Conservation (phyloP, 768 basidiomycete genomes). For the Auriscalpium orientale region DNA sequence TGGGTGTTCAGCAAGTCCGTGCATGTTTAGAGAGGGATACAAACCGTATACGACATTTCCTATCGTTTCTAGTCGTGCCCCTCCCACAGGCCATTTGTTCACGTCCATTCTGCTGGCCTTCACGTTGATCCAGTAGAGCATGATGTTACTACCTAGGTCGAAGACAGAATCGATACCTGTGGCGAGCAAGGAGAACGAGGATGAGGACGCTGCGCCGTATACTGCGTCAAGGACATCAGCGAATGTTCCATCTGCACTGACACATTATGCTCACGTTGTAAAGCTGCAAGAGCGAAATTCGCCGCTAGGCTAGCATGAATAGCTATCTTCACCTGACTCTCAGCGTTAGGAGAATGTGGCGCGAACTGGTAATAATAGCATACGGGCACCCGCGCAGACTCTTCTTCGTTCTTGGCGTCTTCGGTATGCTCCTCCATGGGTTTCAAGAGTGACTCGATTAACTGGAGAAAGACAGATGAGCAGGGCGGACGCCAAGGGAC, state of each 20-base stretch:
- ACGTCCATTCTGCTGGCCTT: conserved; percentile 64
- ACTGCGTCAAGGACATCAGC: conserved; percentile 36
- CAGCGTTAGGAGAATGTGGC: neutral
- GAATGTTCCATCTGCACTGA: neutral
- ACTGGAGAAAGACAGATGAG: conserved; percentile 34
- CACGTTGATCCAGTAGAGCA: conserved; percentile 74
- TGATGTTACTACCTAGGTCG: conserved; percentile 75
- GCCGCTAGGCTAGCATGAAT: conserved; percentile 74
- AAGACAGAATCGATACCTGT: conserved; percentile 86
- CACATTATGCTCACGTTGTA: conserved; percentile 48
- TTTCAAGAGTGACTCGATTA: conserved; percentile 83
- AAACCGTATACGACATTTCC: conserved; percentile 82
- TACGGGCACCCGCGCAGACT: conserved; percentile 60
- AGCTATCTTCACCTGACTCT: conserved; percentile 76
- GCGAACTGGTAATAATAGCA: conserved; percentile 18
- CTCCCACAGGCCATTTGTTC: conserved; percentile 90
- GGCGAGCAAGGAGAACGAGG: conserved; percentile 81
- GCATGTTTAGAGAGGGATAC: conserved; percentile 5
- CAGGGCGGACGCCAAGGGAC: neutral
- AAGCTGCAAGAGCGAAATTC: conserved; percentile 63
- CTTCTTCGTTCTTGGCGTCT: conserved; percentile 68
- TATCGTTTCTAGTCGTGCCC: conserved; percentile 83
- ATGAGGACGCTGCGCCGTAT: conserved; percentile 83
- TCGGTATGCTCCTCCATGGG: conserved; percentile 84
- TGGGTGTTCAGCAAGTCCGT: neutral